Conservation (phyloP, 805 yeast species). For the Candida ascalaphidarum region DNA sequence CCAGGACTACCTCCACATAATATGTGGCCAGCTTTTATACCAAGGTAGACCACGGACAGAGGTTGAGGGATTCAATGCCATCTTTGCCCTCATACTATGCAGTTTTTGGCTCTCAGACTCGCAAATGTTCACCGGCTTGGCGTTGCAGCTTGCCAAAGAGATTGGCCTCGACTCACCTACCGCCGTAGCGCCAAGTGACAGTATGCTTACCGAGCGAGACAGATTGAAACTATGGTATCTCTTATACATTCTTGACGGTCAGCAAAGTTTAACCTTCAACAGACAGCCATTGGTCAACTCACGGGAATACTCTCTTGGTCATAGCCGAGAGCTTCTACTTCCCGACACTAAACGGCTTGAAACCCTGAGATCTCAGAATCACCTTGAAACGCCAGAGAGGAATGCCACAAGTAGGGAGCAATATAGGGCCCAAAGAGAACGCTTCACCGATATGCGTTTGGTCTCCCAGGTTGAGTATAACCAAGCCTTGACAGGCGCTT, state of each 20-base stretch:
- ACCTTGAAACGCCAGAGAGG: background rate
- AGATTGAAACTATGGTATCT: slow-evolving; percentile 59
- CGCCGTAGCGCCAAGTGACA: slow-evolving; percentile 3
- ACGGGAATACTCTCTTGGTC: slow-evolving; percentile 34
- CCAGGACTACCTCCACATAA: slow-evolving; percentile 20
- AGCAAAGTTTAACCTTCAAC: slow-evolving; percentile 54
- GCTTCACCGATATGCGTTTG: slow-evolving; percentile 43
- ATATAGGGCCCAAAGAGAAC: background rate
- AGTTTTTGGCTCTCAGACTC: slow-evolving; percentile 63
- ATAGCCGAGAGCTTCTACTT: slow-evolving; percentile 32
- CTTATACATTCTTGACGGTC: slow-evolving; percentile 58
- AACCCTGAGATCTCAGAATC: too few species aligned
- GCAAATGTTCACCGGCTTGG: slow-evolving; percentile 59
- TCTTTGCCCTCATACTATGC: slow-evolving; percentile 55
- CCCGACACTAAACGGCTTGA: slow-evolving; percentile 4
- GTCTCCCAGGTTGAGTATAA: slow-evolving; percentile 64
- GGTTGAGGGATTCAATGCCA: slow-evolving; percentile 46
- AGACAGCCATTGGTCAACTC: slow-evolving; percentile 48
- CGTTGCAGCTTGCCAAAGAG: slow-evolving; percentile 56
- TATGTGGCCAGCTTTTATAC: slow-evolving; percentile 26
- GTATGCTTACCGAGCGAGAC: slow-evolving; percentile 24
- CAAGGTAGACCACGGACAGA: slow-evolving; percentile 33
- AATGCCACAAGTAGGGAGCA: slow-evolving; percentile 1
- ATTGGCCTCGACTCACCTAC: slow-evolving; percentile 34
- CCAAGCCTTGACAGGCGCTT: slow-evolving; percentile 51